Evolutionary conservation across 257 asterid species (phyloP), one percentile per base, ranked within the genome.

Genomic region (Ajuga chamaepitys): DNA sequence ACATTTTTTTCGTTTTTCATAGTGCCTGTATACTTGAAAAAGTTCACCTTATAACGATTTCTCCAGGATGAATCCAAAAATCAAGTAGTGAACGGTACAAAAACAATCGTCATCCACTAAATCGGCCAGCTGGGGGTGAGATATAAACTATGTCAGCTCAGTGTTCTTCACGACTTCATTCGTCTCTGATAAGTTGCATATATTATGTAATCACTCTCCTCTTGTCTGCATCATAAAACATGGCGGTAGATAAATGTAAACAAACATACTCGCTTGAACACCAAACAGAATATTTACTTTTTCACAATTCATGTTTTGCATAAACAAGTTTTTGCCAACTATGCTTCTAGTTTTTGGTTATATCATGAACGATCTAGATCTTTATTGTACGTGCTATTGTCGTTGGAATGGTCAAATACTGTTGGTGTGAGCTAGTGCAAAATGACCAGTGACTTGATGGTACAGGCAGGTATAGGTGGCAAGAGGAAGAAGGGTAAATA

Each of bases 21-120:
- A 75, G 60, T 65, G 83, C 80, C 81, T 68, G 64, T 63, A 38
- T 57, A 68, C 66, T 20, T 57, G 67, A 56, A 64, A 66, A 75
- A 59, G 54, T 73, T 64, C 68, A 67, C 70, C 71, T 48, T 46
- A 74, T 68, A 71, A 62, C 12, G 16, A 35, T 30, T 59, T 80
- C 62, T 56, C 70, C 70, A 7, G 66, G 62, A 53, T 53, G 64
- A 71, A 45, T 64, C 69, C 73, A 71, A 74, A 61, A 73, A 72
- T 68, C 66, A 74, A 77, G 70, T 65, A 62, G 71, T 62, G 59
- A 71, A 69, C 65, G 58, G 59, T 52, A 71, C 69, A 71, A 75
- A 76, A 68, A 30, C 70, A 56, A 71, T 67, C 30, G 38, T 32
- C 62, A 32, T 48, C 75, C 74, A 64, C 50, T 59, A 17, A 67